Conservation (phyloP, 495 filamentous ascomycete species). For the Cenococcum geophilum region DNA sequence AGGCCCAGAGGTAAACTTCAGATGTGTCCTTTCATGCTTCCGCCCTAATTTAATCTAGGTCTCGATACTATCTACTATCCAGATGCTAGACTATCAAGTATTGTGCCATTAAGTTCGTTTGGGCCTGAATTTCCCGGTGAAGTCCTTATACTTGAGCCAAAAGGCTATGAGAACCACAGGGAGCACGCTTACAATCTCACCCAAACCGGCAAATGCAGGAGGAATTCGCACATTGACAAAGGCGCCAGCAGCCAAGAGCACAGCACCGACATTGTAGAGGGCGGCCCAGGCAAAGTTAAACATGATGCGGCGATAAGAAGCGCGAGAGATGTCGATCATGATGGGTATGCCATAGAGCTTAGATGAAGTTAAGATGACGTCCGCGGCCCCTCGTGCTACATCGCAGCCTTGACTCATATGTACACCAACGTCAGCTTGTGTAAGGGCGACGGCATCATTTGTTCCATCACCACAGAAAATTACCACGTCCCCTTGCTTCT, state of each 20-base stretch:
- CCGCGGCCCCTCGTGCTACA: constrained; percentile 60
- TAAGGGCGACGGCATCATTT: constrained; percentile 71
- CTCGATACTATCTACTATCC: no score
- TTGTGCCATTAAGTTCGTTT: no score
- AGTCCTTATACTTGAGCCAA: constrained; percentile 41
- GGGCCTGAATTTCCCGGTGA: constrained; percentile 16
- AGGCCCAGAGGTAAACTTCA: no score
- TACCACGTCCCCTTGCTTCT: constrained; percentile 36
- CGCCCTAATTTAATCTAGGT: no score
- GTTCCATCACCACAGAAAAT: constrained; percentile 75
- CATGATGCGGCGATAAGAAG: constrained; percentile 50
- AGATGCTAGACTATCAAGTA: no score
- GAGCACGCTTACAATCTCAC: constrained; percentile 70
- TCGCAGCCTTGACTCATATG: constrained; percentile 60
- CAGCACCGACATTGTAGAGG: constrained; percentile 67
- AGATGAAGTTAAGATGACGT: constrained; percentile 60
- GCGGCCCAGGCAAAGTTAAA: constrained; percentile 72
- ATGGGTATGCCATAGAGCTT: constrained; percentile 52
- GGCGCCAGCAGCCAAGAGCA: constrained; percentile 64
- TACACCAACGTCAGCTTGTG: constrained; percentile 66
- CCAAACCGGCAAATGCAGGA: constrained; percentile 67
- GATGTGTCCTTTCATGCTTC: no score
- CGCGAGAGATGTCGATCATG: constrained; percentile 54
- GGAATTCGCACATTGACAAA: constrained; percentile 61
- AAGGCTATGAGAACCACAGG: constrained; percentile 61